Evolutionary conservation across 805 yeast species (phyloP).

Genomic region (Candida pseudofarinosa): DNA sequence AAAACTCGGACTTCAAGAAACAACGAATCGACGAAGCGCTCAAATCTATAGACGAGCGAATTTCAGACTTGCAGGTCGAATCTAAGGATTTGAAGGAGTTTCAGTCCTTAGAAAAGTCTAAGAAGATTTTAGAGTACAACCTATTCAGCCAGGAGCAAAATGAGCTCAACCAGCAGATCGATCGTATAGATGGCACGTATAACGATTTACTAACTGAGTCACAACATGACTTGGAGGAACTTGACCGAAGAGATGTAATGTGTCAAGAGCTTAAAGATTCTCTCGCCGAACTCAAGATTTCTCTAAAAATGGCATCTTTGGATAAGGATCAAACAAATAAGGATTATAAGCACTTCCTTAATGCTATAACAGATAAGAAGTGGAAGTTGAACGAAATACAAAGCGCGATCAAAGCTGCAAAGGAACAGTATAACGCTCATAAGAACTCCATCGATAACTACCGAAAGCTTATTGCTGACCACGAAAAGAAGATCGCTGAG

Average conservation of each 20-base stretch:
- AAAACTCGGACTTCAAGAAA: conserved; percentile 62
- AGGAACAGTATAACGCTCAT: conserved; percentile 24
- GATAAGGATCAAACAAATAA: conserved; percentile 54
- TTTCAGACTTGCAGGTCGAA: conserved; percentile 77
- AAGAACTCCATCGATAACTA: conserved; percentile 16
- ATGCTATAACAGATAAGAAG: conserved; percentile 46
- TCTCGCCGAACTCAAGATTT: conserved; percentile 44
- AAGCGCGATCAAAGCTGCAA: conserved; percentile 25
- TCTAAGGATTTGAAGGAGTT: conserved; percentile 67
- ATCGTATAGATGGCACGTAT: conserved; percentile 56
- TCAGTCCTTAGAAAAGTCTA: conserved; percentile 62
- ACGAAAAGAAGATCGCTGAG: conserved; percentile 32
- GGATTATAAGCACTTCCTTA: conserved; percentile 47
- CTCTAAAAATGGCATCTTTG: conserved; percentile 47
- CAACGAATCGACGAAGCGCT: conserved; percentile 73
- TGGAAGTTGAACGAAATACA: conserved; percentile 44
- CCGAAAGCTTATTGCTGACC: conserved; percentile 26
- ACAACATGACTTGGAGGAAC: conserved; percentile 47
- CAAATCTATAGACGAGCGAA: conserved; percentile 61
- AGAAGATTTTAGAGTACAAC: conserved; percentile 70
- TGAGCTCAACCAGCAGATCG: conserved; percentile 57
- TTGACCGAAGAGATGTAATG: conserved; percentile 57
- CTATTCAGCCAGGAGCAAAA: conserved; percentile 72
- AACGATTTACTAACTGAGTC: conserved; percentile 48
- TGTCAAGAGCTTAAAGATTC: conserved; percentile 43